Evolutionary conservation across 345 rosid genomes (phyloP), one percentile per base, ranked within the genome.

Genomic region (Cardamine resedifolia): DNA sequence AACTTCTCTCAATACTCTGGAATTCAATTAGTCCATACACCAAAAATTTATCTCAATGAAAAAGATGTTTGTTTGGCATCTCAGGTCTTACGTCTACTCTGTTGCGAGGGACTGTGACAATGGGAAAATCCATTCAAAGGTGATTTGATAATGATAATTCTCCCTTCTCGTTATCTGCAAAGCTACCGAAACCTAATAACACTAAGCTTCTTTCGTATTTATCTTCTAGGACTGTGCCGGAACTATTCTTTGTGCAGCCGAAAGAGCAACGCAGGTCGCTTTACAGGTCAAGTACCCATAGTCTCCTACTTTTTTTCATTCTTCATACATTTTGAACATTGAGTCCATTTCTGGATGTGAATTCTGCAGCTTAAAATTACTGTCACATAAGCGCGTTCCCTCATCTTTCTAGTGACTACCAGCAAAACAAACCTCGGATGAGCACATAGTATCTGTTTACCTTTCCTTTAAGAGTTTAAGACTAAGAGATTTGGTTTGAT

Each of bases 201-300:
- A 39, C 50, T 7, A 24, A 1, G 44, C 36, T 31, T 10, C 39
- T 68, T 43, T 6, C 68, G 63, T 43, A 24, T 10, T 15, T 45
- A 16, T 72, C 61, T 77, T 73, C 48, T 89, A 91, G 97, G 98
- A 94, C 57, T 91, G 97, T 30, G 98, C 98, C 1, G 97, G 96
- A 77, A 92, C 82, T 27, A 94, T 94, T 83, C 96, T 91, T 38
- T 85, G 86, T 68, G 92, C 97, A 64, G 95, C 96, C 1, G 98
- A 94, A 88, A 83, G 96, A 80, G 98, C 91, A 67, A 94, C 98
- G 8, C 98, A 89, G 78, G 96, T 91, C 58, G 89, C 98, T 72
- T 77, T 94, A 83, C 98, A 94, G 98, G 98, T 94, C 53, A 81
- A 64, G 9, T 64, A 52, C 31, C 28, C 19, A 26, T 47, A 30